phyloP scores from a whole-genome alignment of 768 basidiomycete species.

The Galerina sulciceps region DNA sequence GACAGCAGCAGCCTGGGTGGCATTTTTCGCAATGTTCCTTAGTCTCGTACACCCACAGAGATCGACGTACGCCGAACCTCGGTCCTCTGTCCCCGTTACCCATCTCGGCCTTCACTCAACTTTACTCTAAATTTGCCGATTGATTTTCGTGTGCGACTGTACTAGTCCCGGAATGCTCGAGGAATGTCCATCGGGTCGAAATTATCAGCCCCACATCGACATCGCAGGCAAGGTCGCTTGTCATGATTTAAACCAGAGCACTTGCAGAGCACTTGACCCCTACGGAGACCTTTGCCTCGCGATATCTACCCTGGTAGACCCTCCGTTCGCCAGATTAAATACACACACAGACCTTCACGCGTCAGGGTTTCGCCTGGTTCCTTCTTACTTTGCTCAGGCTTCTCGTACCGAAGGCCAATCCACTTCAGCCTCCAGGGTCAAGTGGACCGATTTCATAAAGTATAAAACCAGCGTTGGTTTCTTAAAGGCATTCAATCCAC shows the following conservation, averaged over 20 bases:
- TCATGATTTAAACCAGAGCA: background rate
- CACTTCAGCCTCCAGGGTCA: too few relatives aligned
- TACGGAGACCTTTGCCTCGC: background rate
- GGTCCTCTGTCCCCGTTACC: background rate
- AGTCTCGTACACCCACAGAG: background rate
- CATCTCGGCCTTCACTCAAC: background rate
- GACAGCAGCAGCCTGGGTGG: background rate
- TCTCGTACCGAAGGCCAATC: too few relatives aligned
- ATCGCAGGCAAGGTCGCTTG: background rate
- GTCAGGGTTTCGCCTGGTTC: background rate
- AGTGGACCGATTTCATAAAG: too few relatives aligned
- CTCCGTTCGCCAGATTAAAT: background rate
- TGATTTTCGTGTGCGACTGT: background rate
- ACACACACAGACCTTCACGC: background rate
- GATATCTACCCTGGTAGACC: background rate
- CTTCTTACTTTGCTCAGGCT: background rate
- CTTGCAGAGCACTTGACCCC: background rate
- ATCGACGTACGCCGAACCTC: background rate
- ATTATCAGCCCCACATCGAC: slow-evolving; percentile 4
- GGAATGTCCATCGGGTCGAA: background rate
- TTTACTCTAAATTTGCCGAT: background rate
- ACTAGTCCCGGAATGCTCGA: background rate
- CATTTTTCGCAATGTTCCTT: background rate
- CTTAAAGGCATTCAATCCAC: too few relatives aligned
- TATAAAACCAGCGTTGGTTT: too few relatives aligned